phyloP scores from a whole-genome alignment of 192 early-diverging fungal species.

The Gryganskiella cystojenkinii region DNA sequence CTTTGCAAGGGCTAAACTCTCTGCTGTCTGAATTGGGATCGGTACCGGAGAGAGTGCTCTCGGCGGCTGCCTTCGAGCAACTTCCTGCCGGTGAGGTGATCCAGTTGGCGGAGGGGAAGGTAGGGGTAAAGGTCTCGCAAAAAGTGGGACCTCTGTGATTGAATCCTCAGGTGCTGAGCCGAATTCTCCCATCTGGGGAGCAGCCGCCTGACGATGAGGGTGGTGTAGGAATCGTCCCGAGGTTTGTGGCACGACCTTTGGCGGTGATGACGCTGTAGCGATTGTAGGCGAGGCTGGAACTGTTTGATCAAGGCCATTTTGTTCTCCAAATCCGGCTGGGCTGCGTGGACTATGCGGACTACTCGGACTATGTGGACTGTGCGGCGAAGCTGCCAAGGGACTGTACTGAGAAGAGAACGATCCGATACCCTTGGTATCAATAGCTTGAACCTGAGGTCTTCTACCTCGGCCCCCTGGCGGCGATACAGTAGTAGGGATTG shows the following conservation, averaged over 20 bases:
- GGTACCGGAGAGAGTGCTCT: conserved; percentile 24
- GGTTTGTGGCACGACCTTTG: conserved; percentile 21
- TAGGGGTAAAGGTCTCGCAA: conserved; percentile 36
- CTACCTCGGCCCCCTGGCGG: conserved; percentile 25
- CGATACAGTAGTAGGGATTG: conserved; percentile 22
- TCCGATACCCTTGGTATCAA: conserved; percentile 33
- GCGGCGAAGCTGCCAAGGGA: conserved; percentile 17
- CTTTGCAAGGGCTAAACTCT: conserved; percentile 32
- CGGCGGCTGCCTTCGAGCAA: neutral
- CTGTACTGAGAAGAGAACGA: conserved; percentile 41
- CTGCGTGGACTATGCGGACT: conserved; percentile 23
- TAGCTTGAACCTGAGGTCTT: conserved; percentile 12
- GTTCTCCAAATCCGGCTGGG: conserved; percentile 6
- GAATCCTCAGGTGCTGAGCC: conserved; percentile 41
- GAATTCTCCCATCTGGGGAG: conserved; percentile 40
- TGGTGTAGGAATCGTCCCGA: conserved; percentile 41
- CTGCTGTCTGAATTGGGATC: conserved; percentile 32
- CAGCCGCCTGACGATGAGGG: conserved; percentile 45
- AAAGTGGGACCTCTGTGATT: conserved; percentile 29
- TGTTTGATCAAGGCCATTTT: neutral
- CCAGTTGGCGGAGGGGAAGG: conserved; percentile 32
- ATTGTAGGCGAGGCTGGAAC: conserved; percentile 20
- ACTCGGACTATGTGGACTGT: conserved; percentile 13
- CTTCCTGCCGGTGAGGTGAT: conserved; percentile 23
- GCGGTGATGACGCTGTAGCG: neutral